A percentile compares a stretch with the other conserved stretches of the same genome.
Evolutionary conservation across 176 grass and related monocot genomes (phyloP).

Genomic region (Rhynchospora breviuscula): DNA sequence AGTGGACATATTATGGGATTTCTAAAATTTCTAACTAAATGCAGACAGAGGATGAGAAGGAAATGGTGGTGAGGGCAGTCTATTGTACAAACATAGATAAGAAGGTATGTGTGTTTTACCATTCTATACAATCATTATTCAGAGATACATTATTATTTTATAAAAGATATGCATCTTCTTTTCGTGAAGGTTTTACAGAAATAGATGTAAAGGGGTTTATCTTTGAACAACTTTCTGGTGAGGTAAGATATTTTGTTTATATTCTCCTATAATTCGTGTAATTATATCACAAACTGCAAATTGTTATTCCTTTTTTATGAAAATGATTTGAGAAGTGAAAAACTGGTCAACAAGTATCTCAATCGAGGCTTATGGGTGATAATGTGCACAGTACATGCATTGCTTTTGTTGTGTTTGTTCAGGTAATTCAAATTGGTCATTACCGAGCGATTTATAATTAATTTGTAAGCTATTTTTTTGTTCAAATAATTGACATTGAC

Average conservation of each 20-base stretch:
- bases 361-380: constrained; percentile 84
- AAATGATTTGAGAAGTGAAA: background rate
- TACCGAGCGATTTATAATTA: background rate
- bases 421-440: constrained; percentile 37
- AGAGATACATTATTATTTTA: background rate
- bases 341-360: constrained; percentile 53
- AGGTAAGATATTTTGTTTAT: constrained; percentile 43
- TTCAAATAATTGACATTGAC: too few relatives aligned
- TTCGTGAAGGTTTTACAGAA: constrained; percentile 65
- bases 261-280: background rate
- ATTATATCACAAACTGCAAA: background rate
- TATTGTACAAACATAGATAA: constrained; percentile 99
- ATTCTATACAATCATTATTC: background rate
- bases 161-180: constrained; percentile 4
- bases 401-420: constrained; percentile 87
- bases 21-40: background rate
- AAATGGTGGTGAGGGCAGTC: constrained; percentile 89
- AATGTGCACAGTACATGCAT: constrained; percentile 84
- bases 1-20: background rate
- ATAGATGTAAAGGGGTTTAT: constrained; percentile 74
- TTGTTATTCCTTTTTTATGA: background rate
- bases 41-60: constrained; percentile 84
- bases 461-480: background rate
- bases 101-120: constrained; percentile 36
- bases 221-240: constrained; percentile 76